phyloP scores from a whole-genome alignment of 2,329 filamentous ascomycete species.

The Botrytis tulipae region DNA sequence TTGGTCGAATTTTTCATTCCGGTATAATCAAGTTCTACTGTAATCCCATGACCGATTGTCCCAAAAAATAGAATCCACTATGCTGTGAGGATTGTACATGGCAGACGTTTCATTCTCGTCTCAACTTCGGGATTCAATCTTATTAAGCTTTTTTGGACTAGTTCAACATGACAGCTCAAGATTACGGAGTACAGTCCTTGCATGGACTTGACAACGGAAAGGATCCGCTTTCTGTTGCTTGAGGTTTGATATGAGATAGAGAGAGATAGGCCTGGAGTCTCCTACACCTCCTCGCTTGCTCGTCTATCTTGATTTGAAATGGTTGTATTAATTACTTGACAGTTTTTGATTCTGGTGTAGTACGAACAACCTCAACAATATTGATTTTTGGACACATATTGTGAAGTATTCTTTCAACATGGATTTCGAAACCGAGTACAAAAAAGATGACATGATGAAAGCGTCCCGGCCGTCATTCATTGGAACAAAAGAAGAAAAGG shows the following conservation, averaged over 20 bases:
- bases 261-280: background rate
- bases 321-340: background rate
- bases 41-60: background rate
- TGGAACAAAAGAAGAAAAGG: background rate
- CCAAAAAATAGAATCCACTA: background rate
- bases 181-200: background rate
- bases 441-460: background rate
- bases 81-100: background rate
- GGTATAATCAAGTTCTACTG: too few species aligned
- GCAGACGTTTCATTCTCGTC: background rate
- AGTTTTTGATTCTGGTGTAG: background rate
- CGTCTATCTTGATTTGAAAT: background rate
- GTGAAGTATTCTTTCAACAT: background rate
- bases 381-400: background rate
- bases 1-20: too few species aligned
- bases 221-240: background rate
- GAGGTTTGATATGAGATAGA: background rate
- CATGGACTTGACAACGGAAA: background rate
- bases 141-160: background rate
- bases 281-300: background rate
- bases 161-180: background rate
- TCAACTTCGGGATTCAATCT: background rate
- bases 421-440: background rate
- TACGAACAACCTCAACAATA: background rate
- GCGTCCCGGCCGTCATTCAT: background rate